These are phyloP conservation scores for Penicillium atrosanguineum DNA, from an alignment of 495 filamentous ascomycete genomes.

Conservation along the genomic window DNA sequence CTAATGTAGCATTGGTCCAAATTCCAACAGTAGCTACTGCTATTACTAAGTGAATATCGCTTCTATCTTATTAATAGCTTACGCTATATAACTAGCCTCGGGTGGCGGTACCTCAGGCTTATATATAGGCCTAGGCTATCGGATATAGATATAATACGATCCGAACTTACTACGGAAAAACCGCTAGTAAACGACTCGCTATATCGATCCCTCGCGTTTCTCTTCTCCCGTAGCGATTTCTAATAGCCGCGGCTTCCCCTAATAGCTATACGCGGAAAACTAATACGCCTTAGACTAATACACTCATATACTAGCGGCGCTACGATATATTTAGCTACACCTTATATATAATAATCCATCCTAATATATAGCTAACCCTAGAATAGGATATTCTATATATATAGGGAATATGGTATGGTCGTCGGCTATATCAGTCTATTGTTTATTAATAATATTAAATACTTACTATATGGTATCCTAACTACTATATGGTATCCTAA, in stretches of 20 bases:
- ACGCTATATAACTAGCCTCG: background rate
- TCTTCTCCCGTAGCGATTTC: background rate
- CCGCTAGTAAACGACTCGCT: background rate
- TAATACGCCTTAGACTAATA: background rate
- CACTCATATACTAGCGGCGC: background rate
- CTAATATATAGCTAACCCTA: too few species aligned
- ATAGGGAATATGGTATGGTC: too few species aligned
- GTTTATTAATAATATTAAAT: too few species aligned
- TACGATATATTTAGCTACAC: too few species aligned
- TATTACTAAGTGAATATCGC: background rate
- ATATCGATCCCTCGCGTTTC: background rate
- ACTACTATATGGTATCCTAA: too few species aligned
- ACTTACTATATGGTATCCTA: too few species aligned
- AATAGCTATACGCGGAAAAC: background rate
- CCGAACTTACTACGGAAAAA: background rate
- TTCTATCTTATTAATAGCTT: background rate
- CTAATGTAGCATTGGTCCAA: too few species aligned
- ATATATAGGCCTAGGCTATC: background rate
- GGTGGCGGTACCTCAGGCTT: background rate
- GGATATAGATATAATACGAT: background rate
- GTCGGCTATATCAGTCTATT: too few species aligned
- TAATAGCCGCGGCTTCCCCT: background rate
- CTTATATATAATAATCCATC: background rate
- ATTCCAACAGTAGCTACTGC: too few species aligned
- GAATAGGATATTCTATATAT: too few species aligned